These are phyloP conservation scores for Oidiodendron maius DNA, from an alignment of 495 filamentous ascomycete genomes.

Conservation along the genomic window DNA sequence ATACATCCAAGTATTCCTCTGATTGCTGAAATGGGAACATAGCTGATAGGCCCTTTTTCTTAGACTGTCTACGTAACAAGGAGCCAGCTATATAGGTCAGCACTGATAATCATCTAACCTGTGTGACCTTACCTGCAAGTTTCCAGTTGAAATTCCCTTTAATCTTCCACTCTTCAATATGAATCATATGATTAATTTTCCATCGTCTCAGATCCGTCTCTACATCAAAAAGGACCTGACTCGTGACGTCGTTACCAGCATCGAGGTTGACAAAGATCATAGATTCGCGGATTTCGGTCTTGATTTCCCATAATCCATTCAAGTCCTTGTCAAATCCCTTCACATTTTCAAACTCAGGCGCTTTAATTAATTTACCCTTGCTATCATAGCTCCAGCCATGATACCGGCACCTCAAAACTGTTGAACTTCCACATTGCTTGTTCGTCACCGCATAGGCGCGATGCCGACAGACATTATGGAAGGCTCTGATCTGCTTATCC, in stretches of 20 bases:
- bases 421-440: constrained; percentile 38
- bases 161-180: constrained; percentile 27
- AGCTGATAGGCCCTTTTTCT: not conserved
- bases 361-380: constrained; percentile 50
- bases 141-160: constrained; percentile 44
- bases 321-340: constrained; percentile 48
- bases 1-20: not conserved
- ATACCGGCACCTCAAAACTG: constrained; percentile 52
- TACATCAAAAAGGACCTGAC: constrained; percentile 10
- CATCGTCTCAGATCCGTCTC: constrained; percentile 4
- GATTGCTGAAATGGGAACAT: not conserved
- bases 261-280: constrained; percentile 41
- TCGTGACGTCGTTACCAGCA: constrained; percentile 14
- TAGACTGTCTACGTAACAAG: not conserved
- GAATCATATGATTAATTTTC: constrained; percentile 25
- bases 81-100: not conserved
- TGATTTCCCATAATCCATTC: constrained; percentile 45
- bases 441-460: constrained; percentile 50
- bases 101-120: not conserved
- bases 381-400: constrained; percentile 60
- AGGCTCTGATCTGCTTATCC: constrained; percentile 43
- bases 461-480: constrained; percentile 54
- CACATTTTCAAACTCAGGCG: constrained; percentile 48
- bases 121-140: constrained; percentile 9
- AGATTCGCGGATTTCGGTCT: constrained; percentile 26